These are phyloP conservation scores for Arachnomyces sp. DNA, from an alignment of 2,329 filamentous ascomycete genomes.

Conservation along the genomic window DNA sequence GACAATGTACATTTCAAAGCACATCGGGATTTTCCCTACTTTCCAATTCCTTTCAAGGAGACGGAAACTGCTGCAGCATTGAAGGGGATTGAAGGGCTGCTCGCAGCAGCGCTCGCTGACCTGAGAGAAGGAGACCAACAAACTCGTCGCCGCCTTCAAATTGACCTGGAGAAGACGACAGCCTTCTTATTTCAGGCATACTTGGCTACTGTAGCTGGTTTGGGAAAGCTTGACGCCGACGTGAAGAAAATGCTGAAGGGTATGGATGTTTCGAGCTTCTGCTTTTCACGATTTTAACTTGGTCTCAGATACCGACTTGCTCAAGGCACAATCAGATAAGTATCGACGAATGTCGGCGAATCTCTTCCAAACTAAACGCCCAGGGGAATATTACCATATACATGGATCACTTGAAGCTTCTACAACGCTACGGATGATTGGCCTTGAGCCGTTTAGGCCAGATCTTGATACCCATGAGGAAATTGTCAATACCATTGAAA, in stretches of 20 bases:
- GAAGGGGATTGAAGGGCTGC: constrained; percentile 52
- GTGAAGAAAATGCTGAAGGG: constrained; percentile 33
- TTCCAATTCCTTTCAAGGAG: constrained; percentile 43
- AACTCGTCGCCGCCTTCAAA: constrained; percentile 29
- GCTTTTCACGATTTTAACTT: constrained; percentile 9
- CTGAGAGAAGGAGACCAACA: constrained; percentile 39
- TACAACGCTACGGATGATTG: constrained; percentile 62
- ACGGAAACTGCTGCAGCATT: constrained; percentile 47
- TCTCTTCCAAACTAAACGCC: constrained; percentile 58
- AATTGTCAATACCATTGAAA: constrained; percentile 53
- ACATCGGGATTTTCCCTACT: constrained; percentile 30
- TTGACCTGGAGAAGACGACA: constrained; percentile 32
- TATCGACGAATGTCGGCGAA: constrained; percentile 68
- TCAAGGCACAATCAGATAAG: constrained; percentile 60
- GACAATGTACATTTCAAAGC: constrained; percentile 30
- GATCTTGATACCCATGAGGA: constrained; percentile 53
- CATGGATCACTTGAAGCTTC: constrained; percentile 66
- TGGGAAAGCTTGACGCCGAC: constrained; percentile 30
- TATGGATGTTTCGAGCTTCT: constrained; percentile 13
- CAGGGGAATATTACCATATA: constrained; percentile 64
- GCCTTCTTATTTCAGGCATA: constrained; percentile 35
- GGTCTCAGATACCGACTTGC: constrained; percentile 58
- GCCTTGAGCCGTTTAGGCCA: constrained; percentile 52
- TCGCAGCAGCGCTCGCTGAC: constrained; percentile 53
- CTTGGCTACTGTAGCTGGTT: constrained; percentile 32